Evolutionary conservation across 352 stramenopile genomes (phyloP).

Genomic region (Globisporangium polare): DNA sequence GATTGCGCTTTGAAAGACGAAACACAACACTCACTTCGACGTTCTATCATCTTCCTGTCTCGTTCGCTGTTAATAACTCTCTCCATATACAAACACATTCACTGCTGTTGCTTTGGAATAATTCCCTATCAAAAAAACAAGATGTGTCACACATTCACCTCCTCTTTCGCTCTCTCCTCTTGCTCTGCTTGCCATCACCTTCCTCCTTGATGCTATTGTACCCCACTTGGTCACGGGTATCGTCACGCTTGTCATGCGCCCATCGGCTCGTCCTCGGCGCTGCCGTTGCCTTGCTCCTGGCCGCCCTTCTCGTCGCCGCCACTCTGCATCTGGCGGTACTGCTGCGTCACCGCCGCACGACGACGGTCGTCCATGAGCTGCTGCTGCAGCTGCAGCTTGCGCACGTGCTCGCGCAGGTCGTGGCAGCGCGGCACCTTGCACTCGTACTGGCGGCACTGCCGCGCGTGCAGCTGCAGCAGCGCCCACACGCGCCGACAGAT

Average conservation of each 20-base stretch:
- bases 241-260: conserved; percentile 11
- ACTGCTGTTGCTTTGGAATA: conserved; percentile 2
- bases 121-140: conserved; percentile 10
- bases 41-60: conserved; percentile 7
- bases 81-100: conserved; percentile 12
- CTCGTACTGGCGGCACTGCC: conserved; percentile 92
- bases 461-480: conserved; percentile 96
- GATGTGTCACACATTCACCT: conserved; percentile 1
- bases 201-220: conserved; percentile 7
- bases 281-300: conserved; percentile 7
- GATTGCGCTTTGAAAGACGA: conserved; percentile 1
- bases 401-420: conserved; percentile 93
- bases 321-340: conserved; percentile 82
- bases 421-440: conserved; percentile 96
- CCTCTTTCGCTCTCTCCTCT: neutral
- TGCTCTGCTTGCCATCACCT: neutral
- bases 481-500: conserved; percentile 97
- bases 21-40: neutral
- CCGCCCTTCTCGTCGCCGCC: conserved; percentile 4
- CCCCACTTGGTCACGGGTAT: conserved; percentile 6
- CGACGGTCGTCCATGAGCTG: conserved; percentile 97
- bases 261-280: conserved; percentile 29
- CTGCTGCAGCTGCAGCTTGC: conserved; percentile 96
- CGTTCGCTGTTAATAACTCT: conserved; percentile 5
- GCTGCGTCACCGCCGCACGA: conserved; percentile 82